phyloP scores from a whole-genome alignment of 306 rosid species.

The Gastrolobium villosum region DNA sequence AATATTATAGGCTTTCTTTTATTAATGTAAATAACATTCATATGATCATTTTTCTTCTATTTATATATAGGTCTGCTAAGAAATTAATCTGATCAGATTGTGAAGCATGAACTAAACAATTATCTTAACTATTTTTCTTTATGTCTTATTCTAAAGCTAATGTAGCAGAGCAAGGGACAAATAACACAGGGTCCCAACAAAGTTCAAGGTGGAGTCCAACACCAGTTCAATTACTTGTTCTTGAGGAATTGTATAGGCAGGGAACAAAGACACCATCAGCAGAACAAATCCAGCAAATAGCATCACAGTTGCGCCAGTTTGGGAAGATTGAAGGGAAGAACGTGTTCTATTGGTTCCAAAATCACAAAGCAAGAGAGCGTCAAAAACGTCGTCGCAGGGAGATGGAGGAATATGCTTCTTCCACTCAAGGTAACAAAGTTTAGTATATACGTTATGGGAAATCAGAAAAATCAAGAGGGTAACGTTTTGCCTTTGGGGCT shows the following conservation, averaged over 20 bases:
- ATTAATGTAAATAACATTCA: background rate
- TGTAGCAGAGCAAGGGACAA: constrained; percentile 47
- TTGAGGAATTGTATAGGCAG: constrained; percentile 67
- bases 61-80: background rate
- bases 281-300: constrained; percentile 72
- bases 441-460: constrained; percentile 13
- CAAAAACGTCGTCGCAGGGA: constrained; percentile 68
- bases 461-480: constrained; percentile 32
- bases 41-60: background rate
- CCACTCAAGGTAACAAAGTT: constrained; percentile 23
- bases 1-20: background rate
- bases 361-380: constrained; percentile 84
- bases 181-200: constrained; percentile 36
- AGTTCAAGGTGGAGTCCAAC: constrained; percentile 84
- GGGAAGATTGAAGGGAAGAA: constrained; percentile 85
- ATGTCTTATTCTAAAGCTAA: constrained; percentile 10
- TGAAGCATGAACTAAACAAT: constrained; percentile 6
- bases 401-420: constrained; percentile 53
- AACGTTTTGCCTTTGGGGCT: constrained; percentile 23
- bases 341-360: constrained; percentile 89
- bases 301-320: constrained; percentile 65
- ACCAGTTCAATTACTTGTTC: constrained; percentile 64
- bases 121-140: background rate
- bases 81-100: background rate
- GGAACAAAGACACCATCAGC: constrained; percentile 78